Percentiles rank a stretch among this genome's conserved stretches.
These are phyloP conservation scores for Eutrema heterophyllum DNA, from an alignment of 345 rosid genomes.

Conservation along the genomic window DNA sequence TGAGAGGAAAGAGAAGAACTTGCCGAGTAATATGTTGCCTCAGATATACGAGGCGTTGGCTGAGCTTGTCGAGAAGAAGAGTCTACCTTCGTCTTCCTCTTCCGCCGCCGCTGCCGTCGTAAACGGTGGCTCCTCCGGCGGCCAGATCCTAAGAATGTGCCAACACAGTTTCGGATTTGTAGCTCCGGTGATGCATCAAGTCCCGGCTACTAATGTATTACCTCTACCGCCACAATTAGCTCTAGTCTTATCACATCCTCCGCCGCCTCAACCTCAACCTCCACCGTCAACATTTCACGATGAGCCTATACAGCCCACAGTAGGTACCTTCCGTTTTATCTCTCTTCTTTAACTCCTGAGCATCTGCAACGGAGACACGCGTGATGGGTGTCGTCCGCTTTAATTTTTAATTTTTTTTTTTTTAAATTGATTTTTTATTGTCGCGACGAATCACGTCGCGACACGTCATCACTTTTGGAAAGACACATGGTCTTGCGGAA, in stretches of 20 bases:
- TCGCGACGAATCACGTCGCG: no score
- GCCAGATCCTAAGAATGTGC: not conserved
- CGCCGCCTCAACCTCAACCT: conserved; percentile 4
- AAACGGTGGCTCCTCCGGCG: not conserved
- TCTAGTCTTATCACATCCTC: not conserved
- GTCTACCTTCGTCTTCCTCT: not conserved
- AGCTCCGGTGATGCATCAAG: conserved; percentile 29
- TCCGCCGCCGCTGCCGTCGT: not conserved
- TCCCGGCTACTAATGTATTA: conserved; percentile 21
- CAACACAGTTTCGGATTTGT: conserved; percentile 15
- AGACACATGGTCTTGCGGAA: no score
- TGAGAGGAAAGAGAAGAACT: conserved; percentile 58
- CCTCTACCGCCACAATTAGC: conserved; percentile 22
- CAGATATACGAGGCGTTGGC: conserved; percentile 53
- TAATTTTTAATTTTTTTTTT: no score
- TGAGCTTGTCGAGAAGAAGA: conserved; percentile 58
- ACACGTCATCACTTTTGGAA: no score
- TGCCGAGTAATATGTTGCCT: conserved; percentile 63
- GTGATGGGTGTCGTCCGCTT: no score
- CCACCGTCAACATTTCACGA: conserved; percentile 17
- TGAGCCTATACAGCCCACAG: conserved; percentile 32
- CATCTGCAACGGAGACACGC: no score
- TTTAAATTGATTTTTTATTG: no score
- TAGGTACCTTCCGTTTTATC: conserved; percentile 39
- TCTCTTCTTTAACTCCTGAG: conserved; percentile 1